Conservation (phyloP, 1,284 basidiomycete genomes). For the Cutaneotrichosporon sp. region DNA sequence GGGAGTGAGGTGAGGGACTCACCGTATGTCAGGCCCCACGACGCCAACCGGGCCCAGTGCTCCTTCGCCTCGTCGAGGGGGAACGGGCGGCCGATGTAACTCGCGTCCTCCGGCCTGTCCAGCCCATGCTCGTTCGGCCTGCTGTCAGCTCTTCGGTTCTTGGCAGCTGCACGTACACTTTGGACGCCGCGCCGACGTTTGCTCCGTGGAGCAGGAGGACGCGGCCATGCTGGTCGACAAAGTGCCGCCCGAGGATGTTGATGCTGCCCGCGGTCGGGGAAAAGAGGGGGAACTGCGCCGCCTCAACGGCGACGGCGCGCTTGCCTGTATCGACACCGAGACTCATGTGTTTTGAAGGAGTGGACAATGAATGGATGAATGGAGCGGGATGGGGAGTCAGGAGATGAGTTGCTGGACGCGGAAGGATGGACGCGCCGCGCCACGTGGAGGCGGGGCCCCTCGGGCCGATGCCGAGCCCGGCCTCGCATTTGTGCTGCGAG, state of each 20-base stretch:
- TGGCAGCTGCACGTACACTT: slow-evolving; percentile 63
- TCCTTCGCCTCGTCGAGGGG: slow-evolving; percentile 77
- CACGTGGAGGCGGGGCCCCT: slow-evolving; percentile 3
- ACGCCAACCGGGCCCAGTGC: slow-evolving; percentile 72
- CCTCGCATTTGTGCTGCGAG: too few relatives aligned
- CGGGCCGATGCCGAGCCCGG: background rate
- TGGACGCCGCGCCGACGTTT: slow-evolving; percentile 75
- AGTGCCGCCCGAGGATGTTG: slow-evolving; percentile 62
- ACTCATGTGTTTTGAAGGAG: background rate
- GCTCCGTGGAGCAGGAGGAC: slow-evolving; percentile 76
- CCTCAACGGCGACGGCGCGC: background rate
- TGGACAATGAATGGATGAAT: background rate
- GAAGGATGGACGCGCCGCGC: background rate
- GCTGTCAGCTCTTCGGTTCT: background rate
- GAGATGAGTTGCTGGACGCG: background rate
- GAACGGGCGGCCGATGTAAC: slow-evolving; percentile 81
- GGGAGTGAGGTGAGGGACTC: too few relatives aligned
- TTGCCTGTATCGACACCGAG: background rate
- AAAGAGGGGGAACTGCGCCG: slow-evolving; percentile 11
- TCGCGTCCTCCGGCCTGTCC: slow-evolving; percentile 61
- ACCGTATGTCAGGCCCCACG: slow-evolving; percentile 88
- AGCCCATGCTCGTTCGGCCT: slow-evolving; percentile 14
- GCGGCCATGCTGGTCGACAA: slow-evolving; percentile 73
- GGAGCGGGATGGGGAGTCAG: background rate
- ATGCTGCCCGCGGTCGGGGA: slow-evolving; percentile 26